These are phyloP conservation scores for Pyricularia pennisetigena DNA, from an alignment of 2,329 filamentous ascomycete genomes.

Conservation along the genomic window DNA sequence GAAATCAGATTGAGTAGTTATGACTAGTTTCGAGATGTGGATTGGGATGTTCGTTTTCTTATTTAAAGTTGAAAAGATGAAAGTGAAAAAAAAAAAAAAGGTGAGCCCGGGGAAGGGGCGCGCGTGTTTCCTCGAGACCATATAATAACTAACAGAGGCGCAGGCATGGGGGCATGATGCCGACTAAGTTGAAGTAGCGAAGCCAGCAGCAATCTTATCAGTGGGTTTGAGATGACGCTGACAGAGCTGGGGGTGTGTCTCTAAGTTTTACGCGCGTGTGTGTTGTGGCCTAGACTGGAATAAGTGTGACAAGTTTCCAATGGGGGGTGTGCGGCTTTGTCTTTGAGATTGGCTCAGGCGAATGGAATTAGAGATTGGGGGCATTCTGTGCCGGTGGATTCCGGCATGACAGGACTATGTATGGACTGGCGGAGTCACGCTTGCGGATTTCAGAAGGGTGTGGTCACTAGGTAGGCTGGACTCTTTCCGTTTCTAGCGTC, in stretches of 20 bases:
- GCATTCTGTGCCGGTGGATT: not conserved
- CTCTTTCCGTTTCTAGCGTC: not conserved
- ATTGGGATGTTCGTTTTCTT: not conserved
- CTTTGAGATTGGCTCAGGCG: not conserved
- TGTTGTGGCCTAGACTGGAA: not conserved
- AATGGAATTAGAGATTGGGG: not conserved
- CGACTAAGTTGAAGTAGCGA: conserved; percentile 2
- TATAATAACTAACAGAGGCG: conserved; percentile 3
- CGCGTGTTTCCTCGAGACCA: not conserved
- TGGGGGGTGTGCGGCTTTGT: not conserved
- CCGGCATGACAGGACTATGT: not conserved
- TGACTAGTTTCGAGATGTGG: not conserved
- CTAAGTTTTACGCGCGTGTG: conserved; percentile 1
- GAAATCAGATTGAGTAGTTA: not conserved
- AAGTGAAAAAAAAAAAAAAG: not conserved
- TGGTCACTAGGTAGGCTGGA: not conserved
- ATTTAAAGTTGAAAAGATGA: not conserved
- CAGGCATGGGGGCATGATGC: conserved; percentile 4
- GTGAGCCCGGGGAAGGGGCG: not conserved
- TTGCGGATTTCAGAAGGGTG: not conserved
- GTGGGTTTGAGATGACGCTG: conserved; percentile 10
- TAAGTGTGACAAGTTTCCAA: not conserved
- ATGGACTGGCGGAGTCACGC: not conserved
- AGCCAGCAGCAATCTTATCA: not conserved
- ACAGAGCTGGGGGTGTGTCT: conserved; percentile 12